phyloP scores from a whole-genome alignment of 108 stramenopile genomes.

The Mayamaea pseudoterrestris region DNA sequence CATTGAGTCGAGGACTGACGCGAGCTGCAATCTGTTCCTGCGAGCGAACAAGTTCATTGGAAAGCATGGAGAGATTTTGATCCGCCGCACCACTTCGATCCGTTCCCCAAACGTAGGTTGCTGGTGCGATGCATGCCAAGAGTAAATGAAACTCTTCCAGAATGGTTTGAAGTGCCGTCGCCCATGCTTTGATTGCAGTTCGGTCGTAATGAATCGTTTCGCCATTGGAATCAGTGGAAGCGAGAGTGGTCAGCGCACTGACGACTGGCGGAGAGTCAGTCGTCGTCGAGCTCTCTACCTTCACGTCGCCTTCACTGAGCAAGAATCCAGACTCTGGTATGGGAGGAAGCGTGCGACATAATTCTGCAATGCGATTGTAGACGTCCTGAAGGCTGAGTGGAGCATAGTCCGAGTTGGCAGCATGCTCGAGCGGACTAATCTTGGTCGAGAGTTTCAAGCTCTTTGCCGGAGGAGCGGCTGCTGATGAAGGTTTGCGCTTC shows the following conservation, averaged over 20 bases:
- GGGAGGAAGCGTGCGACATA: constrained; percentile 24
- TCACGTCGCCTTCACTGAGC: constrained; percentile 4
- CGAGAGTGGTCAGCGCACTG: not conserved
- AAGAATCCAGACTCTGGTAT: constrained; percentile 25
- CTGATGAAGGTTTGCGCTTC: no score
- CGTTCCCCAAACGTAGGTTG: constrained; percentile 76
- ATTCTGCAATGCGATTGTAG: constrained; percentile 15
- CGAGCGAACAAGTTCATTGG: constrained; percentile 41
- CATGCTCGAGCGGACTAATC: no score
- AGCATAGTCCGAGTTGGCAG: not conserved
- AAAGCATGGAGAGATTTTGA: constrained; percentile 54
- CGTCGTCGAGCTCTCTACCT: not conserved
- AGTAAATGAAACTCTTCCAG: constrained; percentile 64
- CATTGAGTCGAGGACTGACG: constrained; percentile 55
- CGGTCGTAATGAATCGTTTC: constrained; percentile 7
- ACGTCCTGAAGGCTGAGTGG: constrained; percentile 24
- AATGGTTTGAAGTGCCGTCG: constrained; percentile 36
- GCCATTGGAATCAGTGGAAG: not conserved
- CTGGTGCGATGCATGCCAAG: constrained; percentile 45
- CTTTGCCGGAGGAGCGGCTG: no score
- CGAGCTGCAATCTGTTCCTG: constrained; percentile 55
- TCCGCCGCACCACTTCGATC: constrained; percentile 72
- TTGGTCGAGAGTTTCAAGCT: no score
- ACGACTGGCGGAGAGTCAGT: not conserved
- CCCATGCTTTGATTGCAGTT: constrained; percentile 33